Evolutionary conservation across 805 yeast genomes (phyloP).

Genomic region (Metschnikowia lachancei): DNA sequence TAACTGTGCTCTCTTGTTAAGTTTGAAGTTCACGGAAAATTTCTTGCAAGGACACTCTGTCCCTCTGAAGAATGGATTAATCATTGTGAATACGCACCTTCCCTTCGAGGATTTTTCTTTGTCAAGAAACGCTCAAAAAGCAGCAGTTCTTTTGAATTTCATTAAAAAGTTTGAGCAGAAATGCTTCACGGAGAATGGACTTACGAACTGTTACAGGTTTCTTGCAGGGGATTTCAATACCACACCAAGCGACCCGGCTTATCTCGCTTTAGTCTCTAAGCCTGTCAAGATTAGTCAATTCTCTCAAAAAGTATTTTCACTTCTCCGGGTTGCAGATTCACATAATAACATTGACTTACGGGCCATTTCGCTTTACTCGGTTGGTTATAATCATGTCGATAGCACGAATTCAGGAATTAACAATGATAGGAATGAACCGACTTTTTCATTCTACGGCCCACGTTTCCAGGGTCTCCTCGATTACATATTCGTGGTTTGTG

Average conservation of each 20-base stretch:
- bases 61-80: not conserved
- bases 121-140: not conserved
- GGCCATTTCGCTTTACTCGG: constrained; percentile 6
- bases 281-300: constrained; percentile 14
- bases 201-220: constrained; percentile 4
- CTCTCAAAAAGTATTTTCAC: no score
- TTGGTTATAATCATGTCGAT: constrained; percentile 1
- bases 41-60: not conserved
- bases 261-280: constrained; percentile 3
- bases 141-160: constrained; percentile 1
- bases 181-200: not conserved
- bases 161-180: not conserved
- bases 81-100: constrained; percentile 2
- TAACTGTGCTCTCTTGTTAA: not conserved
- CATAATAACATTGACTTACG: not conserved
- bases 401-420: constrained; percentile 33
- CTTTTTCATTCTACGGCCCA: constrained; percentile 5
- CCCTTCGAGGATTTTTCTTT: not conserved
- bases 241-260: not conserved
- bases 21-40: not conserved
- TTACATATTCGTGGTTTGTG: constrained; percentile 4
- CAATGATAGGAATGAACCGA: not conserved
- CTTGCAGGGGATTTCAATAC: constrained; percentile 8
- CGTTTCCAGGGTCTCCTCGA: constrained; percentile 1
- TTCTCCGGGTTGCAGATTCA: not conserved